These are phyloP conservation scores for Malania oleifera DNA, from an alignment of 164 flowering plant genomes.

Conservation along the genomic window DNA sequence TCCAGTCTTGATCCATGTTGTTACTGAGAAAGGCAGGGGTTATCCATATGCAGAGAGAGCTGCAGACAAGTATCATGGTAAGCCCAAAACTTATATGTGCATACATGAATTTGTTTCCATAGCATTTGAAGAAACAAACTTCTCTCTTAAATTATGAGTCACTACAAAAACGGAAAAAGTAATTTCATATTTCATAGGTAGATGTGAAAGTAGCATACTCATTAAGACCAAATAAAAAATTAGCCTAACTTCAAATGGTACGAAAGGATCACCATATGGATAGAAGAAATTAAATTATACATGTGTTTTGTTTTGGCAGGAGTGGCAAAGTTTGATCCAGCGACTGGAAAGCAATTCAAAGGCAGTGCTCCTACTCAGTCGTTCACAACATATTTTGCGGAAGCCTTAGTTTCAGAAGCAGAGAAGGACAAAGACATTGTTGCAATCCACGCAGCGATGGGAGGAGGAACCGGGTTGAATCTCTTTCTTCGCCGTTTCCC, in stretches of 20 bases:
- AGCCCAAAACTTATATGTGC: background rate
- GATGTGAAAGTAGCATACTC: background rate
- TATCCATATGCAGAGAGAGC: constrained; percentile 96
- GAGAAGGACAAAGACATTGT: constrained; percentile 78
- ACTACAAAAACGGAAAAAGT: background rate
- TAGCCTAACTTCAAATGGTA: background rate
- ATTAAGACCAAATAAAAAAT: background rate
- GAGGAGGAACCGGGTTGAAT: constrained; percentile 95
- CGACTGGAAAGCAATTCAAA: constrained; percentile 92
- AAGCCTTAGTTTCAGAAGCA: constrained; percentile 94
- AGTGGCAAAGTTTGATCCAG: constrained; percentile 87
- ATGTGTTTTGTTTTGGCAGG: constrained; percentile 38
- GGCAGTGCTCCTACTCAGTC: constrained; percentile 60
- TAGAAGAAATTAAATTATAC: background rate
- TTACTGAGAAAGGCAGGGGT: constrained; percentile 96
- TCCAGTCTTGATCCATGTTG: constrained; percentile 88
- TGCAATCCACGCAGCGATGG: constrained; percentile 99
- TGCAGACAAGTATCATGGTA: constrained; percentile 97
- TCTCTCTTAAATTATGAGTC: background rate
- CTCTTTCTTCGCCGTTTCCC: constrained; percentile 80
- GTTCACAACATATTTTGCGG: constrained; percentile 88
- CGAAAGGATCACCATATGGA: background rate
- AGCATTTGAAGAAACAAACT: background rate
- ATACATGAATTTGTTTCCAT: background rate
- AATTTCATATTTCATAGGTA: background rate